Base-by-base conservation (phyloP, 331 rosid genomes). In the Pyrus hybrid region DNA sequence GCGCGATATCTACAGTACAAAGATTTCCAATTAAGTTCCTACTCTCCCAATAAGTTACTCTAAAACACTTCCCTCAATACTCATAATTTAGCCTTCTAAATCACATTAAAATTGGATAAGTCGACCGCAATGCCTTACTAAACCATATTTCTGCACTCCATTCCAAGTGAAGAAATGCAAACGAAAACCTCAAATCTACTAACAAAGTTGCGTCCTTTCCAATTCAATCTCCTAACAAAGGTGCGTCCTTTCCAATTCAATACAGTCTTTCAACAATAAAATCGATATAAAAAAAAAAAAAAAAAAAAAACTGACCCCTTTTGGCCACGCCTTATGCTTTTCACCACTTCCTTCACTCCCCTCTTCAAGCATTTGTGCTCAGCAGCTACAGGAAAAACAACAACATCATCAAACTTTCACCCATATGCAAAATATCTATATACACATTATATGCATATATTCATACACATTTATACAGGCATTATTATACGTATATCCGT, bases 301-400 rank as follows among this genome's bases (percentile, higher is more conserved):
- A 26, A 26, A 56, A 3, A 45, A 13, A 63, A 75, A 29, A 80
- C 85, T 67, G 18, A 95, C 97, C 99, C 99, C 79, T 92, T 95
- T 2, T 92, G 90, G 22, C 97, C 98, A 4, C 97, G 91, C 81
- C 92, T 80, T 33, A 92, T 95, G 71, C 98, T 89, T 77, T 95
- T 95, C 63, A 91, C 96, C 13, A 93, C 98, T 80, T 95, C 99
- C 77, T 95, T 95, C 2, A 95, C 99, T 51, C 98, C 98, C 71
- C 98, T 90, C 86, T 86, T 95, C 79, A 92, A 77, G 91, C 99
- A 95, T 77, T 92, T 95, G 76, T 91, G 75, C 43, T 90, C 93
- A 68, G 97, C 87, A 81, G 98, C 98, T 94, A 91, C 69, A 86
- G 80, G 26, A 85, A 3, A 45, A 26, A 47, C 47, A 60, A 9